Conservation (phyloP, 1,284 basidiomycete species). For the Tilletia indica region DNA sequence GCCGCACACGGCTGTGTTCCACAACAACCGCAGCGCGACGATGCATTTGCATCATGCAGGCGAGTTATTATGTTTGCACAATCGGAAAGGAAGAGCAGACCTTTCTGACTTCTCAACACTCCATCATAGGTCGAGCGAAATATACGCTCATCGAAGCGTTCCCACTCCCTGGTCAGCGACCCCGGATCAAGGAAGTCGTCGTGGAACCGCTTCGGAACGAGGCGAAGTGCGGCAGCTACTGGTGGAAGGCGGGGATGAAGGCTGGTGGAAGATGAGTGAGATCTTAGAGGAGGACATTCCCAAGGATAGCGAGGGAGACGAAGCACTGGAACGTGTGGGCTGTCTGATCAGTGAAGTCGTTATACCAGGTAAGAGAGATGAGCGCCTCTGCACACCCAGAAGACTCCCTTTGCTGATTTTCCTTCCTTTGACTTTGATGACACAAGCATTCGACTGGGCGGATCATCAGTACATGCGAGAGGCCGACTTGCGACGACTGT, state of each 20-base stretch:
- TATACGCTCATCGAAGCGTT: conserved; percentile 38
- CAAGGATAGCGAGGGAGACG: conserved; percentile 20
- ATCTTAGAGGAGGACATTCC: conserved; percentile 28
- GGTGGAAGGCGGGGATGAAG: conserved; percentile 28
- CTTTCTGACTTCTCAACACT: not conserved
- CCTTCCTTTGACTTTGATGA: too few species aligned
- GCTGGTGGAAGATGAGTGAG: conserved; percentile 42
- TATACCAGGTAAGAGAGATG: conserved; percentile 25
- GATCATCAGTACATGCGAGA: conserved; percentile 35
- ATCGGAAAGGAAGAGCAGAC: too few species aligned
- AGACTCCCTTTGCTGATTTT: too few species aligned
- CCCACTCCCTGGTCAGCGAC: conserved; percentile 28
- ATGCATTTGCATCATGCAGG: conserved; percentile 38
- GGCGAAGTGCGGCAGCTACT: conserved; percentile 39
- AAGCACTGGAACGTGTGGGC: conserved; percentile 19
- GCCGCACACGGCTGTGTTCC: conserved; percentile 24
- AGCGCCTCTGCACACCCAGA: too few species aligned
- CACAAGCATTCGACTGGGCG: conserved; percentile 34
- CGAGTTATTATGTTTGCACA: not conserved
- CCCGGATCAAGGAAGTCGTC: conserved; percentile 29
- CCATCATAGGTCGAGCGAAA: conserved; percentile 27
- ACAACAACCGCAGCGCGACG: conserved; percentile 34
- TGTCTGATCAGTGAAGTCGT: conserved; percentile 40
- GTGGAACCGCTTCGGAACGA: conserved; percentile 31
- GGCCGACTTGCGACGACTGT: conserved; percentile 27